These are phyloP conservation scores for Sporothrix brunneoviolacea DNA, from an alignment of 2,329 filamentous ascomycete genomes.

Conservation along the genomic window DNA sequence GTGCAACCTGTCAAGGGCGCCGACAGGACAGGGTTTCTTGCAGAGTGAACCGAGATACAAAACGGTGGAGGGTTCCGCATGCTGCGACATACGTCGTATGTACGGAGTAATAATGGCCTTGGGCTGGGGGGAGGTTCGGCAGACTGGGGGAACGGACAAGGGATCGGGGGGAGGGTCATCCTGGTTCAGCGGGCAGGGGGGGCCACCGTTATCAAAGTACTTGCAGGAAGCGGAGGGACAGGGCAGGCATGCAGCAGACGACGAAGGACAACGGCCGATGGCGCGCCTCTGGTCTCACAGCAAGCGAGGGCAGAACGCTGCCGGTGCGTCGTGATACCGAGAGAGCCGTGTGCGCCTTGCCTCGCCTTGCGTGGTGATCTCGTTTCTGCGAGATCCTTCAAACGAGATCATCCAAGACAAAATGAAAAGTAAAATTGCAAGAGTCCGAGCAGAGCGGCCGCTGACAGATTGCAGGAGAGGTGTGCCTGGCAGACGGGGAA, in stretches of 20 bases:
- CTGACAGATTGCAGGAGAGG: neutral
- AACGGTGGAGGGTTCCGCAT: too few species aligned
- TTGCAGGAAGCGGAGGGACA: neutral
- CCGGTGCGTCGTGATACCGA: too few species aligned
- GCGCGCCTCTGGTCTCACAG: conserved; percentile 1
- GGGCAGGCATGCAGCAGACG: neutral
- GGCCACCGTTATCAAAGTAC: neutral
- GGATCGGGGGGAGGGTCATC: neutral
- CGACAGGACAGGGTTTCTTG: too few species aligned
- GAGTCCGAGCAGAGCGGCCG: too few species aligned
- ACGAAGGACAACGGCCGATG: neutral
- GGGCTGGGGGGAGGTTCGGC: too few species aligned
- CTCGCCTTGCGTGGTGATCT: too few species aligned
- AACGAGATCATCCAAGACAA: conserved; percentile 8
- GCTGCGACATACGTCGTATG: too few species aligned
- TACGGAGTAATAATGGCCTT: too few species aligned
- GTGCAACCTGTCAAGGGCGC: neutral
- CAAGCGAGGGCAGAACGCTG: conserved; percentile 1
- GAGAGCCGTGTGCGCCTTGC: neutral
- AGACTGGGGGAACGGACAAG: neutral
- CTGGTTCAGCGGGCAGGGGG: neutral
- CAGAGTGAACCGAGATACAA: too few species aligned
- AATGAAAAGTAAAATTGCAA: too few species aligned
- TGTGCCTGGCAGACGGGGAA: neutral
- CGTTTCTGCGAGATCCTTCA: conserved; percentile 1